Evolutionary conservation across 2,329 filamentous ascomycete genomes (phyloP).

Genomic region (Pyrenochaeta sp.): DNA sequence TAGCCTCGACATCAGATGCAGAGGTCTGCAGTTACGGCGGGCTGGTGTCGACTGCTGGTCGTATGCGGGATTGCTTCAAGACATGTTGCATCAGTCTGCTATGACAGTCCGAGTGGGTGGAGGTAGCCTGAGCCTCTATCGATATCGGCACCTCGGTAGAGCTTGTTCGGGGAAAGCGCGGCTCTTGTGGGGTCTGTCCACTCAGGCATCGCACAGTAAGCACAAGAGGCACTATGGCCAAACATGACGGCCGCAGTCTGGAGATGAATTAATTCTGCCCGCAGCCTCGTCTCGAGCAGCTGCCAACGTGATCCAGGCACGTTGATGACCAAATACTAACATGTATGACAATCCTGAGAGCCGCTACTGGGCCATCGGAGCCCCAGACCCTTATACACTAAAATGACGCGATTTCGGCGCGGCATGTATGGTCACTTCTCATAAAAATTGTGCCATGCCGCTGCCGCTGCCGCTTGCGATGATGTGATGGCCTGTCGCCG

Average conservation of each 20-base stretch:
- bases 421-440: constrained; percentile 28
- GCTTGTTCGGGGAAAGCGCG: constrained; percentile 23
- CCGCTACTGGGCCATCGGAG: constrained; percentile 19
- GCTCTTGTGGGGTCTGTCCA: constrained; percentile 15
- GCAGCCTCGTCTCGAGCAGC: constrained; percentile 19
- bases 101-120: constrained; percentile 22
- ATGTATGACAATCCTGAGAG: constrained; percentile 19
- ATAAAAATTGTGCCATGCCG: constrained; percentile 39
- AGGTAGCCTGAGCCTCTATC: constrained; percentile 25
- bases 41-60: constrained; percentile 25
- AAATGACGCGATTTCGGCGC: constrained; percentile 29
- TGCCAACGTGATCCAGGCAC: background rate
- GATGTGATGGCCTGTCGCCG: constrained; percentile 36
- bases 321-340: constrained; percentile 12
- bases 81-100: constrained; percentile 31
- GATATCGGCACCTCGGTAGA: constrained; percentile 29
- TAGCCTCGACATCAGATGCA: constrained; percentile 46
- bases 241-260: constrained; percentile 12
- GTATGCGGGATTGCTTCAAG: constrained; percentile 28
- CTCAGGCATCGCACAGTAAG: constrained; percentile 24
- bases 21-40: constrained; percentile 22
- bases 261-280: background rate
- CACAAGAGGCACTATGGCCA: constrained; percentile 4
- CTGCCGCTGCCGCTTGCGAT: constrained; percentile 31
- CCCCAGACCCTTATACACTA: constrained; percentile 27